Evolutionary conservation across 176 grass and related monocot genomes (phyloP).

Genomic region (Zoysia japonica): DNA sequence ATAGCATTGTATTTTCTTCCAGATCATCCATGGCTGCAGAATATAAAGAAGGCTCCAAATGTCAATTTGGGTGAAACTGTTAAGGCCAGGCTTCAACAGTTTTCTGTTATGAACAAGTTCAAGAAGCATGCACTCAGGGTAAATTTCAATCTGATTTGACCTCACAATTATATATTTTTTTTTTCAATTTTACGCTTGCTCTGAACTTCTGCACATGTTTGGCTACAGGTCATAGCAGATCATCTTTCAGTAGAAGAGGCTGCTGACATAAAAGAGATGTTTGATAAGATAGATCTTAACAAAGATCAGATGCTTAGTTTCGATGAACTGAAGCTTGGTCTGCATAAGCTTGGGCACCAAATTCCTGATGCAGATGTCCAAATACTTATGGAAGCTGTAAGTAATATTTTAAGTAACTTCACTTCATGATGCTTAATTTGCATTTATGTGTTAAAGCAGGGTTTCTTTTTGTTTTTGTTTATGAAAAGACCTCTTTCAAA

Average conservation of each 20-base stretch:
- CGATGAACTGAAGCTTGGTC: slow-evolving; percentile 81
- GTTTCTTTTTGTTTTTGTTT: background rate
- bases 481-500: background rate
- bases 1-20: slow-evolving; percentile 38
- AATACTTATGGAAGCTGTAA: slow-evolving; percentile 95
- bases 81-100: slow-evolving; percentile 89
- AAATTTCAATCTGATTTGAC: slow-evolving; percentile 41
- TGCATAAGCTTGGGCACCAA: slow-evolving; percentile 82
- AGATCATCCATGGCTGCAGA: slow-evolving; percentile 93
- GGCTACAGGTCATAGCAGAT: slow-evolving; percentile 75
- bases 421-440: background rate
- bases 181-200: slow-evolving; percentile 33
- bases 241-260: slow-evolving; percentile 92
- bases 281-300: slow-evolving; percentile 84
- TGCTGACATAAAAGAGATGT: slow-evolving; percentile 88
- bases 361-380: slow-evolving; percentile 75
- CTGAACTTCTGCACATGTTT: slow-evolving; percentile 20
- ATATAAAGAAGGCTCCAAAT: slow-evolving; percentile 93
- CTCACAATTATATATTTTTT: background rate
- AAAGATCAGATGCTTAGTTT: slow-evolving; percentile 73
- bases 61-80: slow-evolving; percentile 93
- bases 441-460: background rate
- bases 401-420: slow-evolving; percentile 30
- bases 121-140: slow-evolving; percentile 92
- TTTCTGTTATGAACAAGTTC: slow-evolving; percentile 97